phyloP scores from a whole-genome alignment of 2,329 filamentous ascomycete genomes.

The Aspergillus ochraceus region DNA sequence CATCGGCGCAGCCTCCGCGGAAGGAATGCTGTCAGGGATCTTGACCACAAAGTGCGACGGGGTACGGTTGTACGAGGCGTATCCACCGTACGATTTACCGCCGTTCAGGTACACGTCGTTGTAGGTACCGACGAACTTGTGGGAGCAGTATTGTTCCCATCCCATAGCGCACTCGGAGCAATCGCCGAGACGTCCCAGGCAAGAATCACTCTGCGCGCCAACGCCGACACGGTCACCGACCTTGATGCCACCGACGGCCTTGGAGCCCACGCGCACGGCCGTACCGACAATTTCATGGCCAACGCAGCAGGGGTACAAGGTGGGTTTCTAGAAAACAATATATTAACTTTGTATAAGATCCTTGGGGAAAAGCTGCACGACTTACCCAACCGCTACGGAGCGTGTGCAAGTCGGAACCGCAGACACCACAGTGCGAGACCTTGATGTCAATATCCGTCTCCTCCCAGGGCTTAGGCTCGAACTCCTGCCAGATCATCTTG shows the following conservation, averaged over 20 bases:
- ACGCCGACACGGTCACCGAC: slow-evolving; percentile 50
- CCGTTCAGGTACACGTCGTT: slow-evolving; percentile 48
- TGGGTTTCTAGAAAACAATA: slow-evolving; percentile 23
- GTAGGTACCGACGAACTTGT: slow-evolving; percentile 33
- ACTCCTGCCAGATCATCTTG: slow-evolving; percentile 57
- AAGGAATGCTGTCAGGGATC: slow-evolving; percentile 54
- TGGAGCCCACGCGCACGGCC: slow-evolving; percentile 56
- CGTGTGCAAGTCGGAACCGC: slow-evolving; percentile 61
- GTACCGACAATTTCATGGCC: slow-evolving; percentile 67
- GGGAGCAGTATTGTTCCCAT: slow-evolving; percentile 37
- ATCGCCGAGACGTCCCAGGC: slow-evolving; percentile 43
- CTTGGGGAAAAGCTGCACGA: background rate
- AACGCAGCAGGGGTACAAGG: slow-evolving; percentile 51
- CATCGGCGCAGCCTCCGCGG: slow-evolving; percentile 64
- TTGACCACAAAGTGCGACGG: slow-evolving; percentile 60
- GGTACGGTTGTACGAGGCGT: slow-evolving; percentile 57
- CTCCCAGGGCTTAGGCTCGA: slow-evolving; percentile 65
- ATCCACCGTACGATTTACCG: slow-evolving; percentile 66
- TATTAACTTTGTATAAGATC: background rate
- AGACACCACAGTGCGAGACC: slow-evolving; percentile 65
- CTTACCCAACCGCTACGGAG: slow-evolving; percentile 51
- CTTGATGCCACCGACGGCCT: slow-evolving; percentile 32
- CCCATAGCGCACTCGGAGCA: slow-evolving; percentile 56
- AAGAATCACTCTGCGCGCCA: slow-evolving; percentile 61
- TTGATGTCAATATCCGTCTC: slow-evolving; percentile 66